Base-by-base conservation (phyloP, 2,329 filamentous ascomycete species). In the Cladosporium sp. region DNA sequence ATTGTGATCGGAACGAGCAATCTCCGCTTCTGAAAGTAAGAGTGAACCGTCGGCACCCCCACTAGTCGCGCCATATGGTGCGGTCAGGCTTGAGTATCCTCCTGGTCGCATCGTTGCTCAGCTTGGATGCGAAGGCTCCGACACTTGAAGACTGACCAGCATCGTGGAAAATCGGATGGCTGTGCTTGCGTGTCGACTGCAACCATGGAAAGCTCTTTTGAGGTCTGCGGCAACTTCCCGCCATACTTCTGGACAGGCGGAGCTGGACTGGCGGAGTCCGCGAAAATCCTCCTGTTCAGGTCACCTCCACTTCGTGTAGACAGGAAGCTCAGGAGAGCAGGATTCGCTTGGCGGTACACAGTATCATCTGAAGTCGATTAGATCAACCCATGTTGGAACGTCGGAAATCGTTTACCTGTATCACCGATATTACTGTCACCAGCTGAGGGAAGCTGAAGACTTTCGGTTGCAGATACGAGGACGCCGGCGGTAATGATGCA, bases 31-130 rank as follows among this genome's bases (percentile, higher is more conserved):
- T 23, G 63, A 68, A 68, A 80, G 76, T 49, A 79, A 68, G 23
- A 80, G 72, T 2, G 77, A 79, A 28, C 79, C 79, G 63, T 81
- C 79, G 14, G 78, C 79, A 46, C 78, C 79, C 13, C 77, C 71
- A 70, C 65, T 39, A 14, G 69, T 70, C 39, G 70, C 76, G 71
- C 66, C 61, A 56, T 70, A 70, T 28, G 32, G 48, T 30, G 64
- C 58, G 43, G 57, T 67, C 21, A 60, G 58, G 6, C 65, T 63
- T 4, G 70, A 70, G 46, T 67, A 71, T 21, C 61, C 60, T 7
- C 58, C 67, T 66, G 32, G 2, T 39, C 49, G 48, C 23, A 26
- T 21, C 8, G 16, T 49, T 23, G 58, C 51, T 46, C 32, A 36
- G 21, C 25, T 21, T n/a, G 21, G 3, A 43, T 21, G 10, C 18